Conservation (phyloP, 177 flowering plant species). For the Vitis hybrid region DNA sequence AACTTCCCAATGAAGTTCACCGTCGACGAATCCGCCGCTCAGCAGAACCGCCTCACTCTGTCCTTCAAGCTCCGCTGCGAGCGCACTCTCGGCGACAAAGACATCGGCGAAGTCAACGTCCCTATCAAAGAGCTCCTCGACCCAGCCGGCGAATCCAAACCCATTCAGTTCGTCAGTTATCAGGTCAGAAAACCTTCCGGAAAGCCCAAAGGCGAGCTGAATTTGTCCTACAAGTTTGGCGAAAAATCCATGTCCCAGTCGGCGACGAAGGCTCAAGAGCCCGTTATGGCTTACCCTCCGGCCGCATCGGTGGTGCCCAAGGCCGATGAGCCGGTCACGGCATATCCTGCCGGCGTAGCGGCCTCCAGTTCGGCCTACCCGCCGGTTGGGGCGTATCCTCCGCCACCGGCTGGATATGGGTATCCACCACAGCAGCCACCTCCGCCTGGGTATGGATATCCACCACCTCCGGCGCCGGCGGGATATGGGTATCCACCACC, state of each 20-base stretch:
- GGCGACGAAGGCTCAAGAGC: neutral
- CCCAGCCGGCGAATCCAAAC: slow-evolving; percentile 10
- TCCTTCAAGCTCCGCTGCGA: slow-evolving; percentile 31
- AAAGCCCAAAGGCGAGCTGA: slow-evolving; percentile 41
- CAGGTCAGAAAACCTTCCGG: slow-evolving; percentile 53
- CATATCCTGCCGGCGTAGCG: no score
- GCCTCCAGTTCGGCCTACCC: no score
- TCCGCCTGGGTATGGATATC: slow-evolving; percentile 14
- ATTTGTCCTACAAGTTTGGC: slow-evolving; percentile 43
- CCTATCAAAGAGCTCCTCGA: slow-evolving; percentile 51
- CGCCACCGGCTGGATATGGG: slow-evolving; percentile 16
- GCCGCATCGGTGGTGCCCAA: no score
- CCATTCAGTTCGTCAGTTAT: slow-evolving; percentile 31
- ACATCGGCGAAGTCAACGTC: slow-evolving; percentile 48
- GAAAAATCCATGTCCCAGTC: slow-evolving; percentile 3
- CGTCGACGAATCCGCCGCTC: slow-evolving; percentile 27
- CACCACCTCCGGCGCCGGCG: slow-evolving; percentile 20
- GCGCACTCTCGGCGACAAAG: slow-evolving; percentile 38
- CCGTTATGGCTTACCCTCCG: slow-evolving; percentile 33
- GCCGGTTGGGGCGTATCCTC: slow-evolving; percentile 11
- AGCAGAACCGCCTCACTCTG: slow-evolving; percentile 30
- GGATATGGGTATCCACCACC: slow-evolving; percentile 29
- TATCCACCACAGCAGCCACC: slow-evolving; percentile 21
- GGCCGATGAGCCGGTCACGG: no score
- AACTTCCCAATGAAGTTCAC: slow-evolving; percentile 39